Evolutionary conservation across 352 stramenopile species (phyloP).

Genomic region (Phytophthora quininea): DNA sequence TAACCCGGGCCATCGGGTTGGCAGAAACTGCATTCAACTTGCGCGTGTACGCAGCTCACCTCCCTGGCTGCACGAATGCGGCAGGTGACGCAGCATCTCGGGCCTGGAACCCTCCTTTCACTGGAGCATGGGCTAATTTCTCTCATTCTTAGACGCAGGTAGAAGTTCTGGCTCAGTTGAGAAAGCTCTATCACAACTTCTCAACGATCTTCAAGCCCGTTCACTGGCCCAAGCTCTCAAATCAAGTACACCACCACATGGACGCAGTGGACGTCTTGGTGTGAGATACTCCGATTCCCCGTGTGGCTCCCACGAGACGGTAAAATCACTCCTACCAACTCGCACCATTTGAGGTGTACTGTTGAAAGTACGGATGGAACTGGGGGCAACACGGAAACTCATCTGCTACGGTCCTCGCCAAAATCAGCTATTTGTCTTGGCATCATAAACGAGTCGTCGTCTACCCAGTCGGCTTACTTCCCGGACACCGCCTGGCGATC

Average conservation of each 20-base stretch:
- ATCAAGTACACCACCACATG: conserved; percentile 9
- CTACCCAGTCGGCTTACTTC: neutral
- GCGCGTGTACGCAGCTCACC: too few relatives aligned
- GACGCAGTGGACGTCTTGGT: conserved; percentile 9
- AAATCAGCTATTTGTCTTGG: neutral
- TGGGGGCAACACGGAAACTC: neutral
- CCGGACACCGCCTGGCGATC: neutral
- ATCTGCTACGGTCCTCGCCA: neutral
- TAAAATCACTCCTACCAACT: conserved; percentile 2
- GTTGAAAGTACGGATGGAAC: neutral
- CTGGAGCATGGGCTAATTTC: too few relatives aligned
- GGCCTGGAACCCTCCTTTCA: too few relatives aligned
- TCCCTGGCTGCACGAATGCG: too few relatives aligned
- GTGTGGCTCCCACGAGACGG: neutral
- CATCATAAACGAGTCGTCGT: neutral
- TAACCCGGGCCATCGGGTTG: too few relatives aligned
- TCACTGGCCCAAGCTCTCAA: conserved; percentile 1
- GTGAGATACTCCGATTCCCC: neutral
- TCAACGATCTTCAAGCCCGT: neutral
- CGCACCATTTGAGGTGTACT: neutral
- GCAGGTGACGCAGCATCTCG: too few relatives aligned
- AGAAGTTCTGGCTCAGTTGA: neutral
- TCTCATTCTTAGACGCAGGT: too few relatives aligned
- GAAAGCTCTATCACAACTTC: neutral
- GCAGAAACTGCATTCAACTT: too few relatives aligned